These are phyloP conservation scores for Elongisporangium anandrum DNA, from an alignment of 352 stramenopile genomes.

Conservation along the genomic window DNA sequence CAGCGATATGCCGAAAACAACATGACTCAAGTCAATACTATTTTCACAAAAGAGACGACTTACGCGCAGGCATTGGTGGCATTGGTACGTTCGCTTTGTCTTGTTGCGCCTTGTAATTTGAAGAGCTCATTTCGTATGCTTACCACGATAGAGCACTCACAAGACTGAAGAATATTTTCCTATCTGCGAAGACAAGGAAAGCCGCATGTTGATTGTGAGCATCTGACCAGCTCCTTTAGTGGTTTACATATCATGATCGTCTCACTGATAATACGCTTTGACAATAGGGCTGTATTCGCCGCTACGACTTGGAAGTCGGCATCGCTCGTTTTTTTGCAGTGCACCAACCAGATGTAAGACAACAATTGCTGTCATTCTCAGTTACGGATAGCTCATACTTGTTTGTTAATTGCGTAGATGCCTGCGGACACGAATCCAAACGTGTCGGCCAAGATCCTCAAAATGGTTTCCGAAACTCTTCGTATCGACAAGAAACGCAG, in stretches of 20 bases:
- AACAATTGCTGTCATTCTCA: not conserved
- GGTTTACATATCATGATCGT: too few species aligned
- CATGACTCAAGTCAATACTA: slow-evolving; percentile 46
- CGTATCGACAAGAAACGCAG: slow-evolving; percentile 62
- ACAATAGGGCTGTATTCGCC: slow-evolving; percentile 53
- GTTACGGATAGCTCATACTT: not conserved
- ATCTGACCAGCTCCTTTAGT: not conserved
- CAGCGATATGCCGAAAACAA: slow-evolving; percentile 60
- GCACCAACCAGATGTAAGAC: slow-evolving; percentile 47
- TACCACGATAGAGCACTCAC: slow-evolving; percentile 47
- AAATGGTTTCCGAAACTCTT: slow-evolving; percentile 68
- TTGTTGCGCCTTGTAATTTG: not conserved
- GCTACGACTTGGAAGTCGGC: slow-evolving; percentile 72
- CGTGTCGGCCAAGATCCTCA: slow-evolving; percentile 60
- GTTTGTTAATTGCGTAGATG: slow-evolving; percentile 27
- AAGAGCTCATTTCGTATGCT: too few species aligned
- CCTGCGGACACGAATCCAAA: slow-evolving; percentile 52
- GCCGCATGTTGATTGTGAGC: slow-evolving; percentile 43
- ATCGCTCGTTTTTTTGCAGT: slow-evolving; percentile 72
- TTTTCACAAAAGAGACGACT: slow-evolving; percentile 73
- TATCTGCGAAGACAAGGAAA: slow-evolving; percentile 60
- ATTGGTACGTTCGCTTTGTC: slow-evolving; percentile 30
- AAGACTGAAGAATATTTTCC: slow-evolving; percentile 82
- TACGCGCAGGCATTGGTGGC: slow-evolving; percentile 65
- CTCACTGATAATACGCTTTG: too few species aligned